A percentile compares a stretch with the other conserved stretches of the same genome.
phyloP scores from a whole-genome alignment of 2,329 filamentous ascomycete species.

The Dactylellina sp. region DNA sequence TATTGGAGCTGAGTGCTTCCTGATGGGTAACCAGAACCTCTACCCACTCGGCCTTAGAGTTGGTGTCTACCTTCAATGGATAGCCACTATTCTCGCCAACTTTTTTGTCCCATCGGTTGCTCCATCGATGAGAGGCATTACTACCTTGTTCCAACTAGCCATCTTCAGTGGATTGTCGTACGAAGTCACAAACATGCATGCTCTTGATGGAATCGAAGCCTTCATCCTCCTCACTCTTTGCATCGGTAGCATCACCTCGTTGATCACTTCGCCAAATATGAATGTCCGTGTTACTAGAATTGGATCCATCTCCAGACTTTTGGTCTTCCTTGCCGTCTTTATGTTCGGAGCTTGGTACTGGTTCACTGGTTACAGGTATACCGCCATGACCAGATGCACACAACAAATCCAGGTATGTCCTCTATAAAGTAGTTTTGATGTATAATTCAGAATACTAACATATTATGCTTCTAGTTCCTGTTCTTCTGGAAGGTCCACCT shows the following conservation, averaged over 20 bases:
- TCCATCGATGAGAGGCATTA: conserved; percentile 53
- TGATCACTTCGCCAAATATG: conserved; percentile 56
- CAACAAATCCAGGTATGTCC: conserved; percentile 50
- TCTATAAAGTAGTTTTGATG: background rate
- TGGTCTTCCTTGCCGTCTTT: conserved; percentile 54
- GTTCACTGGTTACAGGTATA: conserved; percentile 49
- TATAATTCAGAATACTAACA: background rate
- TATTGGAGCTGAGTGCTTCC: conserved; percentile 46
- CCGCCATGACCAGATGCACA: conserved; percentile 53
- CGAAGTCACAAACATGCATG: conserved; percentile 45
- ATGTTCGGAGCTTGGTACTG: conserved; percentile 56
- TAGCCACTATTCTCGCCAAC: conserved; percentile 55
- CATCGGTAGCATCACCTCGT: conserved; percentile 49
- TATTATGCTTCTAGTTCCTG: conserved; percentile 35
- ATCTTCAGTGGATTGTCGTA: conserved; percentile 51
- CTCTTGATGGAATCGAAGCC: conserved; percentile 50
- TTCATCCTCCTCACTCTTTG: conserved; percentile 55
- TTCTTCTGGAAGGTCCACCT: conserved; percentile 56
- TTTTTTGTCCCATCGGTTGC: conserved; percentile 53
- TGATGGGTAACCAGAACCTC: conserved; percentile 44
- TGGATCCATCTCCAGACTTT: conserved; percentile 44
- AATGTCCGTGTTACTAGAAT: conserved; percentile 47
- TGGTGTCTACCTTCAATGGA: conserved; percentile 56
- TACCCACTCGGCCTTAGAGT: conserved; percentile 51
- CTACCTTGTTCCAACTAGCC: conserved; percentile 49